Conservation (phyloP, 164 flowering plant genomes). For the Chimonanthus praecox region DNA sequence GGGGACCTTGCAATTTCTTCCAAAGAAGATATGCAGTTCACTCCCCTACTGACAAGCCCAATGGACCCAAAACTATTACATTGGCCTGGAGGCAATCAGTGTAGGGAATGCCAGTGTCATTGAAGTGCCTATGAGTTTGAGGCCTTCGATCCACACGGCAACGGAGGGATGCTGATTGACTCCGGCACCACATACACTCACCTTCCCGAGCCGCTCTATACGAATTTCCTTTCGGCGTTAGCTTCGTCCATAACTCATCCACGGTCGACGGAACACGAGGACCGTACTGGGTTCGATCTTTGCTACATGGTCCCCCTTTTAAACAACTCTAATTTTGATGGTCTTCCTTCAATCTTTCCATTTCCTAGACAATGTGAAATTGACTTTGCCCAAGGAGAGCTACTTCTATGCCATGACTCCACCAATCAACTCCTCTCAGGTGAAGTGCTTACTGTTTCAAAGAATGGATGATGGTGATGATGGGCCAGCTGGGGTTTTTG, state of each 20-base stretch:
- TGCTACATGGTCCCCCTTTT: constrained; percentile 54
- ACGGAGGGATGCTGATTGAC: constrained; percentile 72
- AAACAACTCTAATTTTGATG: constrained; percentile 16
- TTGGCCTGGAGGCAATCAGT: constrained; percentile 50
- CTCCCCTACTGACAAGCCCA: constrained; percentile 57
- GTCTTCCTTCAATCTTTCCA: constrained; percentile 47
- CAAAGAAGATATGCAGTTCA: constrained; percentile 44
- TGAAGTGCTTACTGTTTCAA: constrained; percentile 56
- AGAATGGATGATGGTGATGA: constrained; percentile 48
- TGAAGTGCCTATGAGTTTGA: constrained; percentile 35
- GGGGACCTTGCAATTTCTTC: constrained; percentile 56
- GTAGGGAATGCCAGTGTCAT: constrained; percentile 27
- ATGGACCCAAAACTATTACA: constrained; percentile 55
- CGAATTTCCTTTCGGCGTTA: constrained; percentile 32
- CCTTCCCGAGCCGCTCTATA: constrained; percentile 53
- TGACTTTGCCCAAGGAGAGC: constrained; percentile 46
- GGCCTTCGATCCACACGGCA: constrained; percentile 51
- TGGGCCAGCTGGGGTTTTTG: constrained; percentile 70
- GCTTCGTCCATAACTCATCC: constrained; percentile 31
- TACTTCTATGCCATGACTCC: constrained; percentile 55
- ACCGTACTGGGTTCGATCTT: constrained; percentile 49
- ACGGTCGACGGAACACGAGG: constrained; percentile 36
- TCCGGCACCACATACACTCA: constrained; percentile 78
- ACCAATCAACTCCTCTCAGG: constrained; percentile 37
- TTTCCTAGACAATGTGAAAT: constrained; percentile 57